These are phyloP conservation scores for Trichothecium roseum DNA, from an alignment of 2,329 filamentous ascomycete species.

Conservation along the genomic window DNA sequence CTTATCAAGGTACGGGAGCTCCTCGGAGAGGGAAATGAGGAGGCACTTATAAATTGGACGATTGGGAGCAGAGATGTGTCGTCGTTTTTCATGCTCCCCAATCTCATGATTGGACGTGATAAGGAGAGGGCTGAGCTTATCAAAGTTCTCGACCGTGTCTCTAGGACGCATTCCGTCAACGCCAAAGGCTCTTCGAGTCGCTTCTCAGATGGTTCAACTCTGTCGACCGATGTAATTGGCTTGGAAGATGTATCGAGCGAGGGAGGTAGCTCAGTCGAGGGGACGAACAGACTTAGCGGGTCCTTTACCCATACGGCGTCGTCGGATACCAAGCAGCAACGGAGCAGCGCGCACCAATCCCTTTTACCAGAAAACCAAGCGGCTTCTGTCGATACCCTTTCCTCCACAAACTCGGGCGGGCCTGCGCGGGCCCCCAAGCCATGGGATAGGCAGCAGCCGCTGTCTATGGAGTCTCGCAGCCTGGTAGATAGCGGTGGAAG, in stretches of 20 bases:
- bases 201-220: conserved; percentile 42
- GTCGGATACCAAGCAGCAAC: conserved; percentile 26
- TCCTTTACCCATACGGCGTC: conserved; percentile 36
- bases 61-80: conserved; percentile 81
- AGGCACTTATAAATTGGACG: conserved; percentile 61
- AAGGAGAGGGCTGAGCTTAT: conserved; percentile 62
- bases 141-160: conserved; percentile 65
- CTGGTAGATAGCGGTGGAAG: conserved; percentile 30
- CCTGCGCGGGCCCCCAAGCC: conserved; percentile 28
- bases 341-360: conserved; percentile 29
- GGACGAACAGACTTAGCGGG: conserved; percentile 35
- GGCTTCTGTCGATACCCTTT: conserved; percentile 33
- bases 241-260: conserved; percentile 47
- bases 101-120: conserved; percentile 68
- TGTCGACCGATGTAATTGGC: conserved; percentile 40
- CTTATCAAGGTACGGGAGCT: conserved; percentile 63
- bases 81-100: conserved; percentile 82
- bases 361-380: conserved; percentile 28
- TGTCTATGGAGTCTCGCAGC: conserved; percentile 37
- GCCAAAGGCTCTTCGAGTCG: conserved; percentile 30
- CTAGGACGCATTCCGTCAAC: conserved; percentile 48
- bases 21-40: conserved; percentile 62
- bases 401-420: conserved; percentile 31
- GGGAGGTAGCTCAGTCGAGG: conserved; percentile 46
- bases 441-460: conserved; percentile 42